These are phyloP conservation scores for Globisporangium barbulae DNA, from an alignment of 352 stramenopile species.

Conservation along the genomic window DNA sequence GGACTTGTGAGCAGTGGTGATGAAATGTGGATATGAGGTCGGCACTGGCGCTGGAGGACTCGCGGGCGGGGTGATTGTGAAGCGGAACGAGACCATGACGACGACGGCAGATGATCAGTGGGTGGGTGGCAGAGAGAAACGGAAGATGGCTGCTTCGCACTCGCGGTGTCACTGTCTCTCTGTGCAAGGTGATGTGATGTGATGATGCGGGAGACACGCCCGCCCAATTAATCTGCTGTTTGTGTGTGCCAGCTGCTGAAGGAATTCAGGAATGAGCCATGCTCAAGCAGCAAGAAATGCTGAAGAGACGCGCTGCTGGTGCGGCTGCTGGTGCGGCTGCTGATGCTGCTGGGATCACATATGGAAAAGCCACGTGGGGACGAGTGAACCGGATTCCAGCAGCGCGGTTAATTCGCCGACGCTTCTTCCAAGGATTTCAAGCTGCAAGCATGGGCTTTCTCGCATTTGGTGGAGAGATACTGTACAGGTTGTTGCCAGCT, in stretches of 20 bases:
- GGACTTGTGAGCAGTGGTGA: not conserved
- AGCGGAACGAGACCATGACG: slow-evolving; percentile 17
- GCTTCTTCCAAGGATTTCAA: too few species aligned
- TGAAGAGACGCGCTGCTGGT: not conserved
- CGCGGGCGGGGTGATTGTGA: slow-evolving; percentile 19
- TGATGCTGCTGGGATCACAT: too few species aligned
- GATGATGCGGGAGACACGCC: not conserved
- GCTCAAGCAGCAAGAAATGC: not conserved
- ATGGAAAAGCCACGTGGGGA: too few species aligned
- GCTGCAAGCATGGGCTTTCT: too few species aligned
- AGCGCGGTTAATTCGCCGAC: too few species aligned
- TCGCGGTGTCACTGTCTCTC: too few species aligned
- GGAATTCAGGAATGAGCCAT: not conserved
- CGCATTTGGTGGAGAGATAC: too few species aligned
- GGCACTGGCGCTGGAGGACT: not conserved
- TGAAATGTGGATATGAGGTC: slow-evolving; percentile 4
- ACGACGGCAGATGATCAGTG: not conserved
- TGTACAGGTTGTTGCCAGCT: too few species aligned
- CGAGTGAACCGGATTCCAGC: too few species aligned
- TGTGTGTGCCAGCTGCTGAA: not conserved
- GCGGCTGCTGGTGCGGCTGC: too few species aligned
- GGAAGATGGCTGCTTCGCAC: too few species aligned
- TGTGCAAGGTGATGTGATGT: not conserved
- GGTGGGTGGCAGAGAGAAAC: not conserved
- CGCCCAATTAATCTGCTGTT: not conserved